Base-by-base conservation (phyloP, 495 filamentous ascomycete genomes). In the Podospora fimiseda region DNA sequence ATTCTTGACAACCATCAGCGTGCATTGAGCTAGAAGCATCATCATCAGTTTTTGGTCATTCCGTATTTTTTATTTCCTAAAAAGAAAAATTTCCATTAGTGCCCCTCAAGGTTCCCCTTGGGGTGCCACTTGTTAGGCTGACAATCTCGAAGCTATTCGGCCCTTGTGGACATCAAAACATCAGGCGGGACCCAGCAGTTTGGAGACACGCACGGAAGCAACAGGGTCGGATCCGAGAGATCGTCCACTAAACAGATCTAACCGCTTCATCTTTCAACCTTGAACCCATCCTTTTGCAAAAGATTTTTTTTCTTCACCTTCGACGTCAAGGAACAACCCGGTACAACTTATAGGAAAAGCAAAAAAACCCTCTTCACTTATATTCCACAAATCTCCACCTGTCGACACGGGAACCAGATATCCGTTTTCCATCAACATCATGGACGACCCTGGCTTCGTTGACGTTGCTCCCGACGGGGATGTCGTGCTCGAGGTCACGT, bases 381-480 rank as follows among this genome's bases (percentile, higher is more conserved):
- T 2, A 44, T 37, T 49, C 24, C 30, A 49, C 14, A 33, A 33
- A n/a, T n/a, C n/a, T 33, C 55, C 42, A 24, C 16, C 13, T 11
- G 27, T 11, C 27, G 27, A 33, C 27, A 5, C 27, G 11, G 27
- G 27, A 33, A 33, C 27, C 11, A 33, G 30, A 40, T 22, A 37
- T 43, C 20, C 9, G 18, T 15, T 14, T 14, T 27, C 15, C 24
- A 14, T 39, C 49, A 23, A 42, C 33, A 33, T 11, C 27, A 33
- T 33, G 38, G 16, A 42, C 3, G 46, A 41, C 19, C 51, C 65
- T 16, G 57, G 67, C 24, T 52, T 77, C 20, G 53, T 75, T 30
- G 61, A 65, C 19, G 76, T 85, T 37, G 73, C 67, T 4, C 53
- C 70, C 9, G 63, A 74, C 39, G 82, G 82, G 5, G 80, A 85